Percentiles rank a stretch among this genome's conserved stretches.
These are phyloP conservation scores for Boletus insuetus DNA, from an alignment of 768 basidiomycete species.

Conservation along the genomic window DNA sequence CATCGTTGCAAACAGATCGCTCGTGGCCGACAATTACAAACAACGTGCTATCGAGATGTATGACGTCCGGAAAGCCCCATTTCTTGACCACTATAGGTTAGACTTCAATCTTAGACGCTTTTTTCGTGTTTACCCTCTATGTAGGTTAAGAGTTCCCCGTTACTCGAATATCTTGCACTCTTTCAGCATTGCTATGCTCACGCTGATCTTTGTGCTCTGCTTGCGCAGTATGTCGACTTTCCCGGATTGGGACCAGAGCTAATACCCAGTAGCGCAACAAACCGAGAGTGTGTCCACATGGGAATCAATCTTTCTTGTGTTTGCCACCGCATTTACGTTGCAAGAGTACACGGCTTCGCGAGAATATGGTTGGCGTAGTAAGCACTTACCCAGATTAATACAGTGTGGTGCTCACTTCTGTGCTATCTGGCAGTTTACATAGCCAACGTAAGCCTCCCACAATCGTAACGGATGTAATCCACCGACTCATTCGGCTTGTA, in stretches of 20 bases:
- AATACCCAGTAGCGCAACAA: constrained; percentile 50
- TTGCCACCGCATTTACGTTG: constrained; percentile 73
- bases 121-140: not conserved
- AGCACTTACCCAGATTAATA: constrained; percentile 33
- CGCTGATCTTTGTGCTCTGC: constrained; percentile 70
- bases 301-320: constrained; percentile 74
- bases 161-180: constrained; percentile 80
- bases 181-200: constrained; percentile 65
- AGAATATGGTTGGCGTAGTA: constrained; percentile 86
- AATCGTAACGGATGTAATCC: not conserved
- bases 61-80: constrained; percentile 60
- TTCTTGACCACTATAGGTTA: constrained; percentile 82
- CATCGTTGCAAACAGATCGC: constrained; percentile 58
- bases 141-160: constrained; percentile 74
- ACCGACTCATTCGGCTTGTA: constrained; percentile 27
- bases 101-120: not conserved
- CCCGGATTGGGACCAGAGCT: not conserved
- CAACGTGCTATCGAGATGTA: constrained; percentile 71
- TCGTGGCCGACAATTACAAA: constrained; percentile 91
- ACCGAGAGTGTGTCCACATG: constrained; percentile 48
- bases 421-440: constrained; percentile 58
- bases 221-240: constrained; percentile 56
- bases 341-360: constrained; percentile 87
- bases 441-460: constrained; percentile 57
- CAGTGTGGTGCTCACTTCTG: not conserved